A percentile compares a stretch with the other conserved stretches of the same genome.
These are phyloP conservation scores for Macadamia integrifolia DNA, from an alignment of 164 flowering plant species.

Conservation along the genomic window DNA sequence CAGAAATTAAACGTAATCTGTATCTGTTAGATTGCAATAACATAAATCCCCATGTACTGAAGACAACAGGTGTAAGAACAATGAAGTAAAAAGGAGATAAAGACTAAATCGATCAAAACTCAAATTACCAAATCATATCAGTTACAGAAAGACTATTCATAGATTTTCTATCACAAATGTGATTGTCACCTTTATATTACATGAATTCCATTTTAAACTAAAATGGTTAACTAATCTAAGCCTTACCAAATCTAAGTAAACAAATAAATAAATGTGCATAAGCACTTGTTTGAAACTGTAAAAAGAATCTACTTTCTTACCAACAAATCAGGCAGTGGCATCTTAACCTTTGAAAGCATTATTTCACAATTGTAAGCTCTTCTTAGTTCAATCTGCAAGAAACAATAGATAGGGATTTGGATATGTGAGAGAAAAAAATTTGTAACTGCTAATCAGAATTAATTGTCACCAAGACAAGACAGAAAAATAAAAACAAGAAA, in stretches of 20 bases:
- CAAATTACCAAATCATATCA: slow-evolving; percentile 1
- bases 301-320: slow-evolving; percentile 32
- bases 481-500: background rate
- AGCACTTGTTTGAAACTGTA: background rate
- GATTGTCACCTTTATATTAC: background rate
- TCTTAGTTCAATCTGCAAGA: slow-evolving; percentile 80
- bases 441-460: background rate
- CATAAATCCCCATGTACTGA: background rate
- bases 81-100: background rate
- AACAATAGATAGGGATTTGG: slow-evolving; percentile 4
- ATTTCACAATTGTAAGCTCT: slow-evolving; percentile 96
- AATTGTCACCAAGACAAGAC: background rate
- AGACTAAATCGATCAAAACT: background rate
- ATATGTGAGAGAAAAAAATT: slow-evolving; percentile 1
- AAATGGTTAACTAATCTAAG: too few species aligned
- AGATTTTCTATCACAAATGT: background rate
- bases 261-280: background rate
- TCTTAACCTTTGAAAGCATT: slow-evolving; percentile 93
- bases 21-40: background rate
- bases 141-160: background rate
- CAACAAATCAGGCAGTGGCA: slow-evolving; percentile 89
- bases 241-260: too few species aligned
- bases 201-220: background rate
- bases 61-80: background rate
- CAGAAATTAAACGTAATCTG: background rate